Conservation (phyloP, 805 yeast species). For the Schizosaccharomyces cryophilus region DNA sequence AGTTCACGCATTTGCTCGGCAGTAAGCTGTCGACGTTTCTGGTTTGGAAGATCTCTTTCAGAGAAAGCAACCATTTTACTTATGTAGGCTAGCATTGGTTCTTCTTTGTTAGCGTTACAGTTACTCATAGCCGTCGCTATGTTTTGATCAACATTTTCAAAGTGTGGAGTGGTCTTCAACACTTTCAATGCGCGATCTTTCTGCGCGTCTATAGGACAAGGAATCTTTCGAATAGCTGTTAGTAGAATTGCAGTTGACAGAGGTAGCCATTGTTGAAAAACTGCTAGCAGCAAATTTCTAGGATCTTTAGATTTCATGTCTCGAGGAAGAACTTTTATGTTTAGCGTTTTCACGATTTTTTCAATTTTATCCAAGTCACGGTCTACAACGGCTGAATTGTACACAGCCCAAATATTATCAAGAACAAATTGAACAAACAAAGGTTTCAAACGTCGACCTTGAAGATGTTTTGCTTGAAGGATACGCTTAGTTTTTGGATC, state of each 20-base stretch:
- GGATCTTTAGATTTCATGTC: conserved; percentile 62
- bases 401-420: conserved; percentile 81
- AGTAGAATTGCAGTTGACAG: conserved; percentile 64
- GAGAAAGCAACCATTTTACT: conserved; percentile 80
- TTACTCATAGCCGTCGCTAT: conserved; percentile 31
- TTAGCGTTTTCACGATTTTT: conserved; percentile 48
- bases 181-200: conserved; percentile 41
- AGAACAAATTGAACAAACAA: conserved; percentile 66
- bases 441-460: conserved; percentile 43
- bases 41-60: conserved; percentile 48
- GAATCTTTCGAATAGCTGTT: conserved; percentile 62
- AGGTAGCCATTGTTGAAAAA: conserved; percentile 88
- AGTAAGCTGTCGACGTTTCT: conserved; percentile 14
- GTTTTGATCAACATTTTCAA: conserved; percentile 21
- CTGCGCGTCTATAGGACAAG: conserved; percentile 66
- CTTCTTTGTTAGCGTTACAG: conserved; percentile 37
- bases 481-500: conserved; percentile 80
- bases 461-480: conserved; percentile 33
- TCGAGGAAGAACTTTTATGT: conserved; percentile 43
- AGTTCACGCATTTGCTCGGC: conserved; percentile 37
- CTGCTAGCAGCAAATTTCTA: conserved; percentile 31
- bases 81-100: conserved; percentile 46
- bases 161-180: conserved; percentile 28
- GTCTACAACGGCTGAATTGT: conserved; percentile 40
- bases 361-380: conserved; percentile 46